Percentiles rank a stretch among this genome's conserved stretches.
Evolutionary conservation across 2,329 filamentous ascomycete species (phyloP).

Genomic region (Pestalotiopsis sp.): DNA sequence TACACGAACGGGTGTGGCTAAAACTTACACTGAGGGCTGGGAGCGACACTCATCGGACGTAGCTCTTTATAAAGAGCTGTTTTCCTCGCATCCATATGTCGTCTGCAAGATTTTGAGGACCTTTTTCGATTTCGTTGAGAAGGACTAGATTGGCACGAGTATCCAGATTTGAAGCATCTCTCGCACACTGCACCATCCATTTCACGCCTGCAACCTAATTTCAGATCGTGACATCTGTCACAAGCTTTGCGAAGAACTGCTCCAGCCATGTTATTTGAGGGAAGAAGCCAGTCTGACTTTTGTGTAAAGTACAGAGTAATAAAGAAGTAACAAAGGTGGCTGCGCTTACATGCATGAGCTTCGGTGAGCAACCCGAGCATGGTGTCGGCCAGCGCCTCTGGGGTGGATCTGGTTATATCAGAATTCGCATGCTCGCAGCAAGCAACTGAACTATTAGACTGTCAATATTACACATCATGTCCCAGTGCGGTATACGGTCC

Average conservation of each 20-base stretch:
- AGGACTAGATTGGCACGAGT: conserved; percentile 47
- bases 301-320: not conserved
- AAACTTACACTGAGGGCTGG: not conserved
- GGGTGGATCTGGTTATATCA: not conserved
- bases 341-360: not conserved
- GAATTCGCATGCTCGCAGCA: not conserved
- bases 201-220: conserved; percentile 47
- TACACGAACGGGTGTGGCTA: not conserved
- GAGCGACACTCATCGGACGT: not conserved
- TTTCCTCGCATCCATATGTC: not conserved
- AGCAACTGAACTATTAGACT: not conserved
- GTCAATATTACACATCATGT: not conserved
- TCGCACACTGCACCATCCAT: conserved; percentile 43
- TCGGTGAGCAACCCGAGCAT: not conserved
- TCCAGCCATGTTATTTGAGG: not conserved
- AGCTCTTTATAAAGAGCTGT: not conserved
- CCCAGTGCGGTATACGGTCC: not conserved
- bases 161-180: conserved; percentile 43
- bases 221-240: conserved; percentile 49
- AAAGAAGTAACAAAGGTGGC: not conserved
- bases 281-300: not conserved
- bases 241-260: conserved; percentile 40
- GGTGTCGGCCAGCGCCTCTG: not conserved
- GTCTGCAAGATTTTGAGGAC: not conserved
- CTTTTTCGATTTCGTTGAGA: conserved; percentile 31